Evolutionary conservation across 2,329 filamentous ascomycete species (phyloP).

Genomic region (Colletotrichum neosansevieriae): DNA sequence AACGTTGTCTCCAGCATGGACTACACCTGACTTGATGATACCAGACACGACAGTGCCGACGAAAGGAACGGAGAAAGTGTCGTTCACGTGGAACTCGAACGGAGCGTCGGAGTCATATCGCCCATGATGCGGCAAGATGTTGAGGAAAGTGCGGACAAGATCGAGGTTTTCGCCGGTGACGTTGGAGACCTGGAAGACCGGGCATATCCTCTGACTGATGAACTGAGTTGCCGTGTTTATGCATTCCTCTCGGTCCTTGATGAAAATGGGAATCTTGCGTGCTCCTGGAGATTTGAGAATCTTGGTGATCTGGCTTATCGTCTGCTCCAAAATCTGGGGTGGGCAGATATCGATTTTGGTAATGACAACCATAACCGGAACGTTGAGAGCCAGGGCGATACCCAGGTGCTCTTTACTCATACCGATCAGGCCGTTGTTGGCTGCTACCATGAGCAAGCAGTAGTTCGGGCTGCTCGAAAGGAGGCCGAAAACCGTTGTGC

Average conservation of each 20-base stretch:
- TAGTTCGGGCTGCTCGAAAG: slow-evolving; percentile 97
- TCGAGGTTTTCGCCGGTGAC: slow-evolving; percentile 94
- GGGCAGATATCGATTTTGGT: slow-evolving; percentile 99
- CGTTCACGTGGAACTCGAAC: slow-evolving; percentile 96
- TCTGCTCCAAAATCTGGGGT: slow-evolving; percentile 93
- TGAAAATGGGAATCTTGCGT: slow-evolving; percentile 94
- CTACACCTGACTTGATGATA: slow-evolving; percentile 87
- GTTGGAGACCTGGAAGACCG: slow-evolving; percentile 98
- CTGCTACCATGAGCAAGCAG: slow-evolving; percentile 97
- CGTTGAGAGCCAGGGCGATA: slow-evolving; percentile 92
- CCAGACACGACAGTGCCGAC: slow-evolving; percentile 96
- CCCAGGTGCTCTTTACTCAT: slow-evolving; percentile 99
- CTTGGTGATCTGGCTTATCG: slow-evolving; percentile 88
- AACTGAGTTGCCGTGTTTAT: slow-evolving; percentile 97
- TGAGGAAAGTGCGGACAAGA: slow-evolving; percentile 90
- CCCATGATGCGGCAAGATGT: slow-evolving; percentile 94
- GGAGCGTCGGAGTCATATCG: slow-evolving; percentile 89
- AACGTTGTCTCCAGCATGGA: slow-evolving; percentile 91
- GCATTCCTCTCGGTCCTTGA: slow-evolving; percentile 90
- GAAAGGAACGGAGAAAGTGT: slow-evolving; percentile 97
- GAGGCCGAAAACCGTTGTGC: slow-evolving; percentile 96
- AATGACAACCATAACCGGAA: slow-evolving; percentile 96
- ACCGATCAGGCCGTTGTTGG: slow-evolving; percentile 95
- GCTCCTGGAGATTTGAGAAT: slow-evolving; percentile 95
- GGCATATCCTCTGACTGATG: slow-evolving; percentile 93